phyloP scores from a whole-genome alignment of 371 early-diverging fungal species.

The Zancudomyces culisetae region DNA sequence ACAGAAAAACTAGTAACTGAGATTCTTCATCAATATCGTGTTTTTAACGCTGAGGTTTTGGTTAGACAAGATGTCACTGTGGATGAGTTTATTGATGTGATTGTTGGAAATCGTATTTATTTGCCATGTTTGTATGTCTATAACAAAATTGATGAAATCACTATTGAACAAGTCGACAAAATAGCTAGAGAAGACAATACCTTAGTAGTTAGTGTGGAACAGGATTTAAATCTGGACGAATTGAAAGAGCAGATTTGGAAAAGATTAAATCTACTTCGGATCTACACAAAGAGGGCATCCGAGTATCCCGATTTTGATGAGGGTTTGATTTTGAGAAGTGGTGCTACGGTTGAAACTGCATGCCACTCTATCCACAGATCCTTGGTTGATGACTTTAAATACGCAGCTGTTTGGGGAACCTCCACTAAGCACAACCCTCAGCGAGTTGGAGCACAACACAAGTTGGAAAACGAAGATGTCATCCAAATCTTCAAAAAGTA shows the following conservation, averaged over 20 bases:
- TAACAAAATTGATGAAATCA: conserved; percentile 98
- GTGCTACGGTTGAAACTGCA: conserved; percentile 88
- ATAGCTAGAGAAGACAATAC: conserved; percentile 75
- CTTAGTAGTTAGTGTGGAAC: conserved; percentile 83
- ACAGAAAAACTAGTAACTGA: conserved; percentile 80
- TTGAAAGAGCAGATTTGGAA: conserved; percentile 82
- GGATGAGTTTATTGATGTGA: conserved; percentile 98
- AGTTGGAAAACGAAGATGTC: conserved; percentile 93
- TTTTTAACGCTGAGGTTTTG: conserved; percentile 97
- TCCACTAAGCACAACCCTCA: conserved; percentile 97
- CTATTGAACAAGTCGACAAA: conserved; percentile 88
- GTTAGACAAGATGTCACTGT: conserved; percentile 93
- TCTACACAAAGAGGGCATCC: conserved; percentile 96
- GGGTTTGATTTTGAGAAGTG: conserved; percentile 74
- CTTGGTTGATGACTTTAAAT: conserved; percentile 88
- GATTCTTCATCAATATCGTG: conserved; percentile 93
- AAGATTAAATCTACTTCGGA: conserved; percentile 65
- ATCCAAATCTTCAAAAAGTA: conserved; percentile 93
- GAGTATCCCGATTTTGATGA: conserved; percentile 91
- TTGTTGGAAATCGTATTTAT: conserved; percentile 94
- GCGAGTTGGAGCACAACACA: conserved; percentile 96
- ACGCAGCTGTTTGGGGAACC: conserved; percentile 96
- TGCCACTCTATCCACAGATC: conserved; percentile 96
- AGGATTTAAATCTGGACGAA: conserved; percentile 86
- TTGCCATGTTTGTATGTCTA: conserved; percentile 87